Conservation (phyloP, 805 yeast genomes). For the Dipodascopsis uninucleata region DNA sequence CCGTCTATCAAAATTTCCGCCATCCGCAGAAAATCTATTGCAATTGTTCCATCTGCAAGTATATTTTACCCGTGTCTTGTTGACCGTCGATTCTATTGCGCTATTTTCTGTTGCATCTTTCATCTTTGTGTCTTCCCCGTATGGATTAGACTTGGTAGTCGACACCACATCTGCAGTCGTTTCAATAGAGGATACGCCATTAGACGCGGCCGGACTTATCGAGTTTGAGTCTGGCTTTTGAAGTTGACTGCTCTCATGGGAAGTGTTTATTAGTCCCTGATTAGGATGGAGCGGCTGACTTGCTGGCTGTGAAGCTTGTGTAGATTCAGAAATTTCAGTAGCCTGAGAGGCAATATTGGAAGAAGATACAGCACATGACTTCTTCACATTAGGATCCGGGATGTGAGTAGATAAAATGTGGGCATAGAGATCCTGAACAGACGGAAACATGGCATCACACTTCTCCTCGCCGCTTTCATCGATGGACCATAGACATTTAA, state of each 20-base stretch:
- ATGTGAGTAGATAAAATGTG: conserved; percentile 28
- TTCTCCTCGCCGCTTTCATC: conserved; percentile 1
- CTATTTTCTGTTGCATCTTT: background rate
- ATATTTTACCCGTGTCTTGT: too few relatives aligned
- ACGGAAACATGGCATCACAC: conserved; percentile 14
- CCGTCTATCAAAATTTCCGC: conserved; percentile 21
- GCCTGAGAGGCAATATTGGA: background rate
- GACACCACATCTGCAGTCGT: too few relatives aligned
- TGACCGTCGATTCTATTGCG: too few relatives aligned
- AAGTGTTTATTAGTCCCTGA: too few relatives aligned
- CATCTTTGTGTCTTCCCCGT: too few relatives aligned
- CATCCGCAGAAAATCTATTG: conserved; percentile 19
- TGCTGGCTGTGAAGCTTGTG: too few relatives aligned
- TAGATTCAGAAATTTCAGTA: background rate
- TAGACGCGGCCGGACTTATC: too few relatives aligned
- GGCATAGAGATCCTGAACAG: conserved; percentile 17
- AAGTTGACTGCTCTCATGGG: too few relatives aligned
- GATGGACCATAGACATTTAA: conserved; percentile 27
- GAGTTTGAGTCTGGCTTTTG: too few relatives aligned
- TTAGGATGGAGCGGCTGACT: too few relatives aligned
- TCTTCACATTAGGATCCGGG: conserved; percentile 1
- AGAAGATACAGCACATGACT: background rate
- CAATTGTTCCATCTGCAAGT: conserved; percentile 24
- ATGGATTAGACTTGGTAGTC: too few relatives aligned
- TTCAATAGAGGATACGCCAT: too few relatives aligned